Base-by-base conservation (phyloP, 1,139 yeast genomes). In the Zygoascus meyerae region DNA sequence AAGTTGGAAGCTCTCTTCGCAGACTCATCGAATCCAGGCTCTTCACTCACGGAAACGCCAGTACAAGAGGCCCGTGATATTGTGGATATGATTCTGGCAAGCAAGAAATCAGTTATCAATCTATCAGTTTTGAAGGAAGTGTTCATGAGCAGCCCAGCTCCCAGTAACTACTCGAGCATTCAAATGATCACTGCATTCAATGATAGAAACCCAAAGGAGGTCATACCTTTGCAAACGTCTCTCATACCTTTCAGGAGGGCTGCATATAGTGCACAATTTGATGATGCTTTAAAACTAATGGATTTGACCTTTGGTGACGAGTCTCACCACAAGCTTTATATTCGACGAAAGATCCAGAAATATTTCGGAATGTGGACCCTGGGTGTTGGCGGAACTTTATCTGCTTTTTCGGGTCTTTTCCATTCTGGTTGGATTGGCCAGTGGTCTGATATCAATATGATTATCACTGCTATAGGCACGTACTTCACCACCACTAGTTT, bases 281-380 rank as follows among this genome's bases (percentile, higher is more conserved):
- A 72, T 34, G 70, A 70, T 40, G 86, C 89, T 0, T 64, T 83
- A 36, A 71, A 70, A 43, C 62, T 83, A 36, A 71, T 85, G 29
- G 86, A 83, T 53, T 59, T 73, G 42, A 80, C 92, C 0, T 77
- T 79, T 2, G 89, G 82, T 1, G 77, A 78, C 46, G 66, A 72
- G 14, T 72, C 76, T 53, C 53, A 58, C 14, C 56, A 66, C 38
- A 54, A 59, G 17, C 61, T 61, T 29, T 43, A 46, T 28, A 57
- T 60, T 38, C 53, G 55, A n/a, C 46, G 50, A 10, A 46, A 48
- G 33, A 56, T 66, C 54, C 46, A 52, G 36, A 57, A 55, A 36
- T 50, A 51, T n/a, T 57, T 56, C 5, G 56, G 52, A 2, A 44
- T 51, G 21, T 68, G 73, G 63, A 56, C 66, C 10, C 66, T 65